A percentile compares a stretch with the other conserved stretches of the same genome.
These are phyloP conservation scores for Trichopus zeylanicus DNA, from an alignment of 116 monocot genomes.

Conservation along the genomic window DNA sequence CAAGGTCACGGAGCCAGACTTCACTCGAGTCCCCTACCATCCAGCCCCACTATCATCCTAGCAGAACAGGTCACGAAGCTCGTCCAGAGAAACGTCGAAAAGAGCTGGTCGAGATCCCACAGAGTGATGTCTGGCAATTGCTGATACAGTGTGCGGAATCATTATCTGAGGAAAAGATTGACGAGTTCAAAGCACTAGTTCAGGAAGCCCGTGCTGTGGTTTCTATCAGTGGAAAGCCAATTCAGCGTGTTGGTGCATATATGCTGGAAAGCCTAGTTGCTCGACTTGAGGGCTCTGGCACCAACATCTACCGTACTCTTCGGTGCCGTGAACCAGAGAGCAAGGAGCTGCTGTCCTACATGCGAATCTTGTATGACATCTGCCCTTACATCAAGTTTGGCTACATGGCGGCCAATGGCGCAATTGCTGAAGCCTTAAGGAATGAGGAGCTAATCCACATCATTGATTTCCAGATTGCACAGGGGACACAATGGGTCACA, in stretches of 20 bases:
- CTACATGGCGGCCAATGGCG: conserved; percentile 91
- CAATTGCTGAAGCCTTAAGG: conserved; percentile 77
- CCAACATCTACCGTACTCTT: conserved; percentile 43
- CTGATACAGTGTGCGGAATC: conserved; percentile 47
- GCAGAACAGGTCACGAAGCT: neutral
- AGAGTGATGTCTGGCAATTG: conserved; percentile 26
- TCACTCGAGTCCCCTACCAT: conserved; percentile 2
- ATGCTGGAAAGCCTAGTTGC: conserved; percentile 69
- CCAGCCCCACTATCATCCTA: conserved; percentile 1
- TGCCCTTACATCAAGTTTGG: conserved; percentile 95
- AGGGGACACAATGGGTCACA: conserved; percentile 90
- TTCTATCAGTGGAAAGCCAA: conserved; percentile 44
- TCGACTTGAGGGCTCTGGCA: conserved; percentile 41
- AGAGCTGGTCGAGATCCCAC: conserved; percentile 14
- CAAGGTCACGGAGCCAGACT: conserved; percentile 28
- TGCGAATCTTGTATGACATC: conserved; percentile 74
- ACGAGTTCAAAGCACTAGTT: conserved; percentile 27
- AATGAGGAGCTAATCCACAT: conserved; percentile 76
- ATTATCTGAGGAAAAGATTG: conserved; percentile 25
- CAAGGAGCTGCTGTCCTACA: conserved; percentile 60
- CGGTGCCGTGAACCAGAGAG: conserved; percentile 49
- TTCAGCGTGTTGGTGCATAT: conserved; percentile 60
- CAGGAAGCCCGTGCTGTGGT: conserved; percentile 23
- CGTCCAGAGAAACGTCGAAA: conserved; percentile 34
- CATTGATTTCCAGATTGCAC: conserved; percentile 81